Evolutionary conservation across 2,329 filamentous ascomycete species (phyloP).

Genomic region (Akanthomyces lecanii): DNA sequence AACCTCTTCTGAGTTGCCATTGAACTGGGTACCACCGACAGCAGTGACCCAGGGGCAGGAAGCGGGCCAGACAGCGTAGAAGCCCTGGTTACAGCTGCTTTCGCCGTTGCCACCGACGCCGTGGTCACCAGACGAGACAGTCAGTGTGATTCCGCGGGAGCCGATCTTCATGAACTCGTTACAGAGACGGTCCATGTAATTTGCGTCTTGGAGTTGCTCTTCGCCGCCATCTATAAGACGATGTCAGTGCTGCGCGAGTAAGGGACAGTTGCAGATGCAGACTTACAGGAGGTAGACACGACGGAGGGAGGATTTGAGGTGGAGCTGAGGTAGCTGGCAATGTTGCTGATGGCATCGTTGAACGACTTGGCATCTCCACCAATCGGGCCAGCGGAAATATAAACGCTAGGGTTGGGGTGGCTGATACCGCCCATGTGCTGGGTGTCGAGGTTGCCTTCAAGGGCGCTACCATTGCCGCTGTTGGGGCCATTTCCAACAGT

Average conservation of each 20-base stretch:
- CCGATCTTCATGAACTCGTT: conserved; percentile 54
- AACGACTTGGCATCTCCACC: neutral
- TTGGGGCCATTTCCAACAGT: neutral
- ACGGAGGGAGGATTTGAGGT: conserved; percentile 27
- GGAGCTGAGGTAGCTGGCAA: conserved; percentile 12
- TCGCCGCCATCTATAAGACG: conserved; percentile 42
- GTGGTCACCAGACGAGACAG: conserved; percentile 37
- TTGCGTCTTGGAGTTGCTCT: conserved; percentile 36
- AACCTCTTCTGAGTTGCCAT: neutral
- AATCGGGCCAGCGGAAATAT: conserved; percentile 10
- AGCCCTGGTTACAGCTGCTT: conserved; percentile 16
- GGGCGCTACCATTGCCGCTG: neutral
- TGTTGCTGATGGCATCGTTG: conserved; percentile 7
- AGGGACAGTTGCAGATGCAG: no score
- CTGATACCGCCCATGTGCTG: conserved; percentile 15
- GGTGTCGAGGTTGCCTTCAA: conserved; percentile 20
- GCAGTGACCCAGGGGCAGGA: conserved; percentile 45
- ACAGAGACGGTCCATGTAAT: conserved; percentile 41
- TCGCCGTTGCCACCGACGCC: conserved; percentile 23
- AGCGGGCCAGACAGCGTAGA: conserved; percentile 37
- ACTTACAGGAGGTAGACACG: conserved; percentile 39
- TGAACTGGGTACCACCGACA: conserved; percentile 43
- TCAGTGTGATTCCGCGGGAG: conserved; percentile 44
- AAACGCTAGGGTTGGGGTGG: conserved; percentile 17
- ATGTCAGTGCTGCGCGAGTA: no score